Evolutionary conservation across 2,329 filamentous ascomycete genomes (phyloP).

Genomic region (Graphilbum sp.): DNA sequence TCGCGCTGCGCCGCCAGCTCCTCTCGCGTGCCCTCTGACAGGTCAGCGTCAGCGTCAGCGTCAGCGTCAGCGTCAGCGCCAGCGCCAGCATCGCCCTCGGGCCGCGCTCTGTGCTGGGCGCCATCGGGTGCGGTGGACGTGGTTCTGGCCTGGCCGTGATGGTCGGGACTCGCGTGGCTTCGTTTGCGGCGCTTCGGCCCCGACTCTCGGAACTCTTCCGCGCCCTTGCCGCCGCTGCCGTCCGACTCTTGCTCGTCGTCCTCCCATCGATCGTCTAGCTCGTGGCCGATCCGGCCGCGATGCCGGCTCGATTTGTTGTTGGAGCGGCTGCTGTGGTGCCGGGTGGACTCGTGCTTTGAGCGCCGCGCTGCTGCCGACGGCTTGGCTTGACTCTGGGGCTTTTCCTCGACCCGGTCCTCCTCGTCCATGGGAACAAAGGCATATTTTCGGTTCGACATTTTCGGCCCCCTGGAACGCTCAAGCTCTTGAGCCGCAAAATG

Average conservation of each 20-base stretch:
- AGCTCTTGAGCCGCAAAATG: no score
- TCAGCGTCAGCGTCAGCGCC: no score
- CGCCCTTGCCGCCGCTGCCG: conserved; percentile 14
- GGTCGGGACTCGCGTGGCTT: conserved; percentile 24
- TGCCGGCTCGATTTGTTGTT: conserved; percentile 22
- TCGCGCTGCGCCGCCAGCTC: conserved; percentile 48
- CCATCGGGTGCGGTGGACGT: conserved; percentile 1
- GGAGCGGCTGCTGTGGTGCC: conserved; percentile 20
- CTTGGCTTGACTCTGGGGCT: conserved; percentile 32
- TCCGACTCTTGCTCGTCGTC: conserved; percentile 48
- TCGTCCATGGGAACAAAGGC: conserved; percentile 53
- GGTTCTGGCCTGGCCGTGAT: conserved; percentile 10
- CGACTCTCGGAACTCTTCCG: conserved; percentile 48
- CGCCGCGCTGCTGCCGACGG: conserved; percentile 11
- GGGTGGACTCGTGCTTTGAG: conserved; percentile 16
- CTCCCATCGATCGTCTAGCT: conserved; percentile 67
- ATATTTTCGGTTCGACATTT: conserved; percentile 38
- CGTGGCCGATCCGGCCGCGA: conserved; percentile 19
- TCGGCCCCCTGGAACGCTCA: not conserved
- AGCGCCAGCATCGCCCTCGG: no score
- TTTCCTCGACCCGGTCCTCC: no score
- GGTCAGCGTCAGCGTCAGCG: conserved; percentile 23
- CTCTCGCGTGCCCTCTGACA: conserved; percentile 42
- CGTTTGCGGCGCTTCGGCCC: conserved; percentile 55
- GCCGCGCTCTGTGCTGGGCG: no score